Percentiles rank a stretch among this genome's conserved stretches.
Conservation (phyloP, 2,329 filamentous ascomycete species). For the Nothophaeocryptopus gaeumannii region DNA sequence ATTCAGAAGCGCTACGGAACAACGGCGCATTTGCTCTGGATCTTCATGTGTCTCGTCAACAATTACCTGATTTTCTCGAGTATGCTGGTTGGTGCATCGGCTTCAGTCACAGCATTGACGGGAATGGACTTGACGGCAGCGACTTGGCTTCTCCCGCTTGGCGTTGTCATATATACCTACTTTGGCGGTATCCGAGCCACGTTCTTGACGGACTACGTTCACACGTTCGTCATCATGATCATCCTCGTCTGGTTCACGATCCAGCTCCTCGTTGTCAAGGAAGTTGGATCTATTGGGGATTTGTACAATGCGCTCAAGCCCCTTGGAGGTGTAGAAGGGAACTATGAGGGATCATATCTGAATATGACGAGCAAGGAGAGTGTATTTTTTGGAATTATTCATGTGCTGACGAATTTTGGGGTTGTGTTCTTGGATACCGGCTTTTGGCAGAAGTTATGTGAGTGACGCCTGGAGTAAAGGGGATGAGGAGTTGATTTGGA, state of each 20-base stretch:
- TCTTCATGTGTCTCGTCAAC: conserved; percentile 41
- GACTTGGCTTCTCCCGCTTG: conserved; percentile 41
- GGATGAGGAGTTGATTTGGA: too few species aligned
- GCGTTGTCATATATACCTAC: conserved; percentile 37
- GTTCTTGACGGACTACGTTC: conserved; percentile 39
- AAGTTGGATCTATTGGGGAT: conserved; percentile 37
- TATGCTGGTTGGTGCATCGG: conserved; percentile 43
- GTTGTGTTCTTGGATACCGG: conserved; percentile 43
- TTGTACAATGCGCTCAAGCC: conserved; percentile 34
- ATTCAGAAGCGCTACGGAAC: conserved; percentile 28
- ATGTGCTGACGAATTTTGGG: conserved; percentile 3
- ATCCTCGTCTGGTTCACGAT: conserved; percentile 45
- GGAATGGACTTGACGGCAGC: conserved; percentile 45
- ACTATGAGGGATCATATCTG: conserved; percentile 39
- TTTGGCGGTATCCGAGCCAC: conserved; percentile 41
- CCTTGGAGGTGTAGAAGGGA: conserved; percentile 34
- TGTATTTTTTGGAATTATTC: too few species aligned
- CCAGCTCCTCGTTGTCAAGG: too few species aligned
- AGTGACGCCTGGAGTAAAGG: too few species aligned
- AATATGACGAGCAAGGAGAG: conserved; percentile 32
- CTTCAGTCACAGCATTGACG: conserved; percentile 42
- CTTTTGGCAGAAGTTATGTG: conserved; percentile 47
- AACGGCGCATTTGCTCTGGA: conserved; percentile 39
- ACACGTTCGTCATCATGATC: conserved; percentile 42
- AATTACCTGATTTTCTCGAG: conserved; percentile 43